Base-by-base conservation (phyloP, 805 yeast genomes). In the Metschnikowia lochheadii region DNA sequence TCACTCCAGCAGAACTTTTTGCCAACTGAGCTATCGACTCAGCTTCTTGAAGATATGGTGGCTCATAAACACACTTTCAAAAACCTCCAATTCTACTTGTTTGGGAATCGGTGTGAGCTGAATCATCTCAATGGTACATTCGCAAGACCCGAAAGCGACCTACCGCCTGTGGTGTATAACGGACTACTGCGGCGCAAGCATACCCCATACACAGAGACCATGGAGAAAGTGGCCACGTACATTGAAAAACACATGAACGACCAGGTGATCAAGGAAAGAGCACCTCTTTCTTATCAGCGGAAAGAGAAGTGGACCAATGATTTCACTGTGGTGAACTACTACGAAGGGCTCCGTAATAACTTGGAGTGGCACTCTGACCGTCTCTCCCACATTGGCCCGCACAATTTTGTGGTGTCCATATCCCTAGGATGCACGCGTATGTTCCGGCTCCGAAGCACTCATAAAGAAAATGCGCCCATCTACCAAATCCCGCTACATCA, bases 281-380 rank as follows among this genome's bases (percentile, higher is more conserved):
- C 54, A 0, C 56, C 51, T 37, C 63, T 70, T 31, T 72, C 73
- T 1, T 77, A 64, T 46, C 82, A 82, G 54, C 46, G 34, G 26
- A 55, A 55, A 6, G 60, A 59, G 7, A 42, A 47, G 6, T 85
- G 90, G 90, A 57, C 57, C 2, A 80, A 80, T 14, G 77, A 78
- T 49, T 64, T 79, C 11, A 80, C 82, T 20, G 73, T 85, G 3
- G 78, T 79, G 17, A 87, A 87, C 57, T 67, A 70, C 48, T 87
- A 81, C 63, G 77, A 75, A 6, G 66, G 69, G 5, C 72, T 77
- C 7, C 65, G 70, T 5, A 78, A 78, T 52, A 72, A 81, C 52
- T 73, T 87, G 32, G 89, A 85, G 45, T 86, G 84, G 81, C 95
- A 87, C 63, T 82, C 90, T 2, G 96, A 87, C 63, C 77, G 87